A percentile compares a stretch with the other conserved stretches of the same genome.
Conservation (phyloP, 129 eudicot species). For the Lactuca sativa region DNA sequence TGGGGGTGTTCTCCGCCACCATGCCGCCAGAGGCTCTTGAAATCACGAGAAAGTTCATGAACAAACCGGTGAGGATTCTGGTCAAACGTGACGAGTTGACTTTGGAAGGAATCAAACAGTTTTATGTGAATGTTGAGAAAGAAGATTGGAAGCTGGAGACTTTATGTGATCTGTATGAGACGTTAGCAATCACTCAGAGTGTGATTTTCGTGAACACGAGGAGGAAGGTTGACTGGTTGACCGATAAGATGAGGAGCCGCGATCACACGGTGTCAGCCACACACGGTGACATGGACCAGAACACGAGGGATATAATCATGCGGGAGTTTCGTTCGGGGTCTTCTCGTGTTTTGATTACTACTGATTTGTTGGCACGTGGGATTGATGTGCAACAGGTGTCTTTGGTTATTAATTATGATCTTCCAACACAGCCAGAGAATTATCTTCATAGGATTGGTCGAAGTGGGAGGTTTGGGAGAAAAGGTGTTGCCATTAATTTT, state of each 20-base stretch:
- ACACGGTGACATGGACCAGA: slow-evolving; percentile 83
- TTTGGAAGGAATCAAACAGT: slow-evolving; percentile 68
- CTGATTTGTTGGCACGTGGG: slow-evolving; percentile 76
- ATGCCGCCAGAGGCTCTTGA: slow-evolving; percentile 78
- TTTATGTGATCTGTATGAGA: slow-evolving; percentile 67
- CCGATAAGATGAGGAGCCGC: slow-evolving; percentile 69
- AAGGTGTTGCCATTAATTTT: slow-evolving; percentile 81
- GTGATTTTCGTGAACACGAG: slow-evolving; percentile 82
- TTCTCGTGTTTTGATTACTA: slow-evolving; percentile 77
- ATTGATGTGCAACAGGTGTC: slow-evolving; percentile 88
- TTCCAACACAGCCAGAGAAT: slow-evolving; percentile 83
- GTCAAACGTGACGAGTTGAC: slow-evolving; percentile 70
- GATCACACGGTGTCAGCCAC: slow-evolving; percentile 86
- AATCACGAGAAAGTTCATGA: slow-evolving; percentile 70
- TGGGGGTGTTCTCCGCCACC: slow-evolving; percentile 73
- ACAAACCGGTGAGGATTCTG: slow-evolving; percentile 63
- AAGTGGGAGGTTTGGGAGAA: slow-evolving; percentile 82
- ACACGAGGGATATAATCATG: slow-evolving; percentile 77
- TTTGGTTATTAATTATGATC: slow-evolving; percentile 73
- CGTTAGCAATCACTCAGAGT: slow-evolving; percentile 74
- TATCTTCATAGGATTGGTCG: slow-evolving; percentile 70
- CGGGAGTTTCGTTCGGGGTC: slow-evolving; percentile 80
- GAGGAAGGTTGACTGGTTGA: slow-evolving; percentile 83
- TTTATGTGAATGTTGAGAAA: slow-evolving; percentile 71
- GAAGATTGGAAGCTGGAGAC: slow-evolving; percentile 85